Conservation (phyloP, 2,329 filamentous ascomycete species). For the Penicillium polonicum region DNA sequence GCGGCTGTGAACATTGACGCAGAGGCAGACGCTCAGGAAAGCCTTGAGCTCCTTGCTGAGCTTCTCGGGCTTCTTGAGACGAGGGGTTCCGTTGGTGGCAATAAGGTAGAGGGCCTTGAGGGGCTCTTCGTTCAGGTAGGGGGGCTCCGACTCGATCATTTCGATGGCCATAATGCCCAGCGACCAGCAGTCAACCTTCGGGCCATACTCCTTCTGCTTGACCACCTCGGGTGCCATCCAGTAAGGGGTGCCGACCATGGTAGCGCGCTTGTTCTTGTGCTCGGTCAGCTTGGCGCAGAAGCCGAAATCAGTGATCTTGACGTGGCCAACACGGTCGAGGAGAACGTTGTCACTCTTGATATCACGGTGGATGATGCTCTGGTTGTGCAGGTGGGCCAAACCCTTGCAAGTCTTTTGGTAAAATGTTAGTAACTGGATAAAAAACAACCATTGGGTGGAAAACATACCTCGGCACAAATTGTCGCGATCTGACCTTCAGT, state of each 20-base stretch:
- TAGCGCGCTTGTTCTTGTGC: constrained; percentile 93
- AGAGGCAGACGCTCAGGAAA: constrained; percentile 93
- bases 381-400: constrained; percentile 86
- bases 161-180: constrained; percentile 99
- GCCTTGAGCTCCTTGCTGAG: constrained; percentile 96
- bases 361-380: constrained; percentile 97
- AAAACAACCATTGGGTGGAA: not conserved
- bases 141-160: constrained; percentile 98
- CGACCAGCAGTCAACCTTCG: constrained; percentile 98
- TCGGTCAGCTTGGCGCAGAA: constrained; percentile 99
- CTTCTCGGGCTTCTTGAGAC: constrained; percentile 97
- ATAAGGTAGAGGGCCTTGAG: constrained; percentile 97
- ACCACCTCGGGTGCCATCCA: constrained; percentile 99
- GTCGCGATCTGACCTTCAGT: constrained; percentile 97
- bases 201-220: constrained; percentile 98
- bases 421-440: constrained; percentile 14
- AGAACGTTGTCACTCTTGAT: constrained; percentile 99
- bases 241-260: constrained; percentile 98
- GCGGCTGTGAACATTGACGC: constrained; percentile 92
- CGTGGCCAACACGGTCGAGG: constrained; percentile 87
- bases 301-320: constrained; percentile 98
- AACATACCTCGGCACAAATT: constrained; percentile 86
- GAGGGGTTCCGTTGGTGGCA: constrained; percentile 93
- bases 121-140: constrained; percentile 96
- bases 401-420: constrained; percentile 80